Base-by-base conservation (phyloP, 306 rosid species). In the Hippophae gyantsensis region DNA sequence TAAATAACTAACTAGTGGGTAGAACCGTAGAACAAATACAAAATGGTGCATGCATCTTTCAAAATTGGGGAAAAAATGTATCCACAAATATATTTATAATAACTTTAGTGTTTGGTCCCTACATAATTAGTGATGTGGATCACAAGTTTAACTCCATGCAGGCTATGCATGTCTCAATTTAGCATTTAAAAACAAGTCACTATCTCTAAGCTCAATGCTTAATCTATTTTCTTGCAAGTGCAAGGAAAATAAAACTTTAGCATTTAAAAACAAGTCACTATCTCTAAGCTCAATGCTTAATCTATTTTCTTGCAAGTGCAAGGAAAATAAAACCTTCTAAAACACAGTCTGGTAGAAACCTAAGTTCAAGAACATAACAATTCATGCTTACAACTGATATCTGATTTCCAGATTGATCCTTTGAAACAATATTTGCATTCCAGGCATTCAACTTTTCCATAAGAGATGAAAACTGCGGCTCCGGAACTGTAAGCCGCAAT, bases 321-420 rank as follows among this genome's bases (percentile, higher is more conserved):
- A 32, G 38, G 3, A 32, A 32, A 32, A 1, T 2, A 32, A 32
- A 32, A 32, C 38, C 38, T 49, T 6, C 14, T 6, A 59, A 44
- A 44, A 8, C 52, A 51, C 26, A 6, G 49, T 44, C 26, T 0
- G 10, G 48, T 7, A 6, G 26, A 47, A 60, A 46, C 27, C 27
- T 9, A 13, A 40, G 48, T 23, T 48, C 40, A 65, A 58, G n/a
- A 58, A 14, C 47, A 49, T 7, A 13, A 54, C 18, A 65, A 65
- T 32, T 13, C 3, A 18, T 9, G 74, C 95, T 81, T 75, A 92
- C 98, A 61, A 81, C 63, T 60, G 74, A 77, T 65, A 66, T 69
- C 75, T 78, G 95, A 76, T 76, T 74, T 74, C 84, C 84, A 46
- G 92, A 71, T 61, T 70, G 84, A 63, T 92, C 95, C 60, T 79